These are phyloP conservation scores for Nemania sp. DNA, from an alignment of 2,329 filamentous ascomycete species.

Conservation along the genomic window DNA sequence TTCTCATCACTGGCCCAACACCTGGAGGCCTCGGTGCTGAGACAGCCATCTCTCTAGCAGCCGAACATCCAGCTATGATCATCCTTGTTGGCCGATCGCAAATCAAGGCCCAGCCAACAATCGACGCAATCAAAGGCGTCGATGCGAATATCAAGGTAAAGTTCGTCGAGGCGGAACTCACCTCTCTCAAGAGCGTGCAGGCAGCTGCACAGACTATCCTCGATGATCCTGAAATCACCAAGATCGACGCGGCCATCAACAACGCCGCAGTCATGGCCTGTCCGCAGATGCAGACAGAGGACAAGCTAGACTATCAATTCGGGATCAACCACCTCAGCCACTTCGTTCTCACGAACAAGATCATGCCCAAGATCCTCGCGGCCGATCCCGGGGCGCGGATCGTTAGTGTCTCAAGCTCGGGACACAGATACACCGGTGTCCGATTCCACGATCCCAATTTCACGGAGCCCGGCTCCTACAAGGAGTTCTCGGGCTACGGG, in stretches of 20 bases:
- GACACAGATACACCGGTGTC: slow-evolving; percentile 43
- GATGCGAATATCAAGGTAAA: slow-evolving; percentile 43
- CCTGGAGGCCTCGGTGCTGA: slow-evolving; percentile 51
- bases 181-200: slow-evolving; percentile 50
- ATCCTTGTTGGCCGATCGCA: slow-evolving; percentile 49
- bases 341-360: slow-evolving; percentile 49
- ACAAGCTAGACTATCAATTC: slow-evolving; percentile 52
- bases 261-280: slow-evolving; percentile 59
- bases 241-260: slow-evolving; percentile 47
- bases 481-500: slow-evolving; percentile 55
- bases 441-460: slow-evolving; percentile 50
- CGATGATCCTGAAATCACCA: slow-evolving; percentile 48
- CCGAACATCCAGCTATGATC: slow-evolving; percentile 47
- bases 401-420: slow-evolving; percentile 44
- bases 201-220: slow-evolving; percentile 49
- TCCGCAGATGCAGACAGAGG: slow-evolving; percentile 50
- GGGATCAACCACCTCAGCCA: slow-evolving; percentile 54
- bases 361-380: slow-evolving; percentile 46
- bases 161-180: slow-evolving; percentile 48
- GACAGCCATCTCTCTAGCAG: slow-evolving; percentile 49
- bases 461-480: slow-evolving; percentile 49
- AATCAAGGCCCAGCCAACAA: slow-evolving; percentile 46
- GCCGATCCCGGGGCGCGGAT: slow-evolving; percentile 39
- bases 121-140: slow-evolving; percentile 46
- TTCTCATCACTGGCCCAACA: slow-evolving; percentile 52